Evolutionary conservation across 2,329 filamentous ascomycete genomes (phyloP).

Genomic region (Microdochium nivale): DNA sequence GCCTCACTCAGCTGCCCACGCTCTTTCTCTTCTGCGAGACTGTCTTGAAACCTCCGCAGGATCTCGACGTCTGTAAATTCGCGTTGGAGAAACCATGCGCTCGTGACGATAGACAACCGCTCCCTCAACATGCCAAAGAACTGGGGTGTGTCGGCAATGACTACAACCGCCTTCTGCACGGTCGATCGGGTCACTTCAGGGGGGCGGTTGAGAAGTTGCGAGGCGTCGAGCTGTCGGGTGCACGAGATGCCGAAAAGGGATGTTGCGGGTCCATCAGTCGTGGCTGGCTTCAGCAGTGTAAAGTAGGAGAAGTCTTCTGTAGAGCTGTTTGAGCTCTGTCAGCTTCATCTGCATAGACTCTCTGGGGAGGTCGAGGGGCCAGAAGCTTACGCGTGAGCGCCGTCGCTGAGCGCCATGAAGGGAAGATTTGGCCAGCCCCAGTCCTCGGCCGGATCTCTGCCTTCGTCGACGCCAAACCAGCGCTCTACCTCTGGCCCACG

Average conservation of each 20-base stretch:
- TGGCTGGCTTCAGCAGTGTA: slow-evolving; percentile 65
- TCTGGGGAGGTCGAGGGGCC: neutral
- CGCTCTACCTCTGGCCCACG: slow-evolving; percentile 86
- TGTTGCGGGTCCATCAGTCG: slow-evolving; percentile 48
- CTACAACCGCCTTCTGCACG: slow-evolving; percentile 95
- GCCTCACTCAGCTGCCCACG: slow-evolving; percentile 49
- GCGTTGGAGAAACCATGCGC: slow-evolving; percentile 90
- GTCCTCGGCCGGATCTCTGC: slow-evolving; percentile 66
- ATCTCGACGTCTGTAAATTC: slow-evolving; percentile 93
- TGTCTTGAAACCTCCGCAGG: slow-evolving; percentile 82
- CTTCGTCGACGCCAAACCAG: slow-evolving; percentile 75
- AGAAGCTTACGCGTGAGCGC: slow-evolving; percentile 73
- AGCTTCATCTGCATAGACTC: neutral
- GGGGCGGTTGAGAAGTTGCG: slow-evolving; percentile 66
- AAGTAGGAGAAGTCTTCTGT: slow-evolving; percentile 99
- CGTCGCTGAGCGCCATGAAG: slow-evolving; percentile 95
- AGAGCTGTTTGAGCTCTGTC: slow-evolving; percentile 40
- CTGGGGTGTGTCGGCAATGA: slow-evolving; percentile 85
- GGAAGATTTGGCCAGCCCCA: slow-evolving; percentile 89
- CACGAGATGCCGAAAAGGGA: slow-evolving; percentile 95
- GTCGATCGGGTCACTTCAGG: slow-evolving; percentile 93
- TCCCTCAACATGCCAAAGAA: slow-evolving; percentile 86
- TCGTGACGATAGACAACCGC: slow-evolving; percentile 81
- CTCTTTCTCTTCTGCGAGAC: slow-evolving; percentile 59
- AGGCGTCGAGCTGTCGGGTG: slow-evolving; percentile 81